Conservation (phyloP, 371 early-diverging fungal species). For the Amoeboradix gromovi region DNA sequence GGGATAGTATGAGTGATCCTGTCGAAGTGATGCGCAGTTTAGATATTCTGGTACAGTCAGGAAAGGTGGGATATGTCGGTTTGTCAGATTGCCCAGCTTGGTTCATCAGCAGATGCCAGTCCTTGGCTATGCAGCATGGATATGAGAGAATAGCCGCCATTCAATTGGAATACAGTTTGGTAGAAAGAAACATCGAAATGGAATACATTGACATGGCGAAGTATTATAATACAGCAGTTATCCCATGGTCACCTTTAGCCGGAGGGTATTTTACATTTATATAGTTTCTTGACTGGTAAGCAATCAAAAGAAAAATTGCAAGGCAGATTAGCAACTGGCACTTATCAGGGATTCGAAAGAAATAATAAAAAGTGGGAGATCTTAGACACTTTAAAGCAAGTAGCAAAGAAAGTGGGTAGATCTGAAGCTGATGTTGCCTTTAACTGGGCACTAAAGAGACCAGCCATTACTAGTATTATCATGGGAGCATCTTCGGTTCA, state of each 20-base stretch:
- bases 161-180: background rate
- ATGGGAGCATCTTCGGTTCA: slow-evolving; percentile 13
- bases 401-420: slow-evolving; percentile 10
- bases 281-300: background rate
- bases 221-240: background rate
- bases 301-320: background rate
- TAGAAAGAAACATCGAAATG: background rate
- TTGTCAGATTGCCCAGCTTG: background rate
- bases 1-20: background rate
- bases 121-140: background rate
- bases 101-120: background rate
- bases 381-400: slow-evolving; percentile 12
- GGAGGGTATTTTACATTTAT: background rate
- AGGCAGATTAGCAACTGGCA: background rate
- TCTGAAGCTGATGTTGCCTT: slow-evolving; percentile 14
- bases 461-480: slow-evolving; percentile 14
- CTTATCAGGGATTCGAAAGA: background rate
- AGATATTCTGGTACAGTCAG: background rate
- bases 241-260: background rate
- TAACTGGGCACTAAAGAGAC: slow-evolving; percentile 17
- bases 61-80: background rate
- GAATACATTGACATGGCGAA: background rate
- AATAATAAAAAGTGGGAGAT: slow-evolving; percentile 2
- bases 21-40: background rate
- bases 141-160: background rate